Conservation (phyloP, 2,329 filamentous ascomycete genomes). For the Pseudohalonectria lignicola region DNA sequence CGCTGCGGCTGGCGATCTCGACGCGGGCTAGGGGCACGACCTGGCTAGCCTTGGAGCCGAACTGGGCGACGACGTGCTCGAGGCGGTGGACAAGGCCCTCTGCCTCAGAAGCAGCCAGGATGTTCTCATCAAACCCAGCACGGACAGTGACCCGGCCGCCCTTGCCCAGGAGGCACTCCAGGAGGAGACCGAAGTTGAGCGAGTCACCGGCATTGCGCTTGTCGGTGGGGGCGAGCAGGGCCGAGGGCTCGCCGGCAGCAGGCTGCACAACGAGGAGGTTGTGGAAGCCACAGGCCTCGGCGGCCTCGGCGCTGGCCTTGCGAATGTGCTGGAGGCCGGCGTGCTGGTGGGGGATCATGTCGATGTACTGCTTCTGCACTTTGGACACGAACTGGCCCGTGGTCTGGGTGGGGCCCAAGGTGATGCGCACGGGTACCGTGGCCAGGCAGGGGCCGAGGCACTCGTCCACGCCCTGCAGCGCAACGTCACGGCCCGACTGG, state of each 20-base stretch:
- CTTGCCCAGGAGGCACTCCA: not conserved
- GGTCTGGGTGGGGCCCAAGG: no score
- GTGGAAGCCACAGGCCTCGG: not conserved
- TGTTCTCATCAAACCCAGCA: not conserved
- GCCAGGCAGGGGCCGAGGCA: conserved; percentile 13
- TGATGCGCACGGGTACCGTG: conserved; percentile 9
- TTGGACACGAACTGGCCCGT: no score
- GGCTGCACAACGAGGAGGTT: not conserved
- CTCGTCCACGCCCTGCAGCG: conserved; percentile 10
- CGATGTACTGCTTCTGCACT: not conserved
- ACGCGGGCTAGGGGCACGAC: no score
- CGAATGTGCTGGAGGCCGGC: conserved; percentile 1
- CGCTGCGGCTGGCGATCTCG: no score
- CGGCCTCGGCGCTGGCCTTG: not conserved
- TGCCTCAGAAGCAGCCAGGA: not conserved
- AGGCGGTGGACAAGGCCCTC: no score
- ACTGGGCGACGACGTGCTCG: no score
- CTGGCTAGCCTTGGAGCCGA: no score
- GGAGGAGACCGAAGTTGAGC: not conserved
- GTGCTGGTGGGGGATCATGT: not conserved
- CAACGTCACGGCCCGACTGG: conserved; percentile 13
- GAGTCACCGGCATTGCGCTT: not conserved
- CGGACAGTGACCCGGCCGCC: not conserved
- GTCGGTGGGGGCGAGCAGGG: not conserved
- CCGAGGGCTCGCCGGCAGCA: not conserved